phyloP scores from a whole-genome alignment of 176 grass and related monocot genomes.

The Oryza meyeriana region DNA sequence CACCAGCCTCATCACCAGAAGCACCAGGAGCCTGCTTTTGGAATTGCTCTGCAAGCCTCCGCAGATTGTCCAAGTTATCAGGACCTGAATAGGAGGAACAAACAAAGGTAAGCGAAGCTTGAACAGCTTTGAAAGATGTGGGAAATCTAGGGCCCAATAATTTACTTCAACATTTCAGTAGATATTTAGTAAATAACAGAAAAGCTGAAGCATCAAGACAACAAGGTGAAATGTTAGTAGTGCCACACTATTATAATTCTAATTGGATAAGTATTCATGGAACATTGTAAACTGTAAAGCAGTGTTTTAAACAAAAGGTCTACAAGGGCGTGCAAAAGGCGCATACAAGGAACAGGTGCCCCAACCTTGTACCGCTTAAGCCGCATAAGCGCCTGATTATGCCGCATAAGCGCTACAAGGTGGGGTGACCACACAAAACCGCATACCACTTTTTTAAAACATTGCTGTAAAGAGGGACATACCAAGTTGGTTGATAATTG shows the following conservation, averaged over 20 bases:
- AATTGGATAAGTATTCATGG: neutral
- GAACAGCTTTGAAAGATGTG: neutral
- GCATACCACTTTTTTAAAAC: too few relatives aligned
- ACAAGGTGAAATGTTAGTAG: neutral
- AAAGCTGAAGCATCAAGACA: neutral
- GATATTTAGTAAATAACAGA: neutral
- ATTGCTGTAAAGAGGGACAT: slow-evolving; percentile 29
- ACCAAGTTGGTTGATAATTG: slow-evolving; percentile 99
- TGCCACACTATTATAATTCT: neutral
- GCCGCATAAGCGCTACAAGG: too few relatives aligned
- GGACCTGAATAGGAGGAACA: slow-evolving; percentile 53
- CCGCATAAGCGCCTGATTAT: too few relatives aligned
- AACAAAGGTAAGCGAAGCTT: neutral
- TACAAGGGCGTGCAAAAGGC: too few relatives aligned
- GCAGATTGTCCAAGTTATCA: slow-evolving; percentile 92
- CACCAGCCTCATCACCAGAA: slow-evolving; percentile 43
- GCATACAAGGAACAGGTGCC: too few relatives aligned
- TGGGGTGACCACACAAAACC: too few relatives aligned
- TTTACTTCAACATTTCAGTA: slow-evolving; percentile 1
- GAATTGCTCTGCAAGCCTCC: slow-evolving; percentile 88
- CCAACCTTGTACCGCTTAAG: too few relatives aligned
- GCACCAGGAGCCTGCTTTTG: slow-evolving; percentile 75
- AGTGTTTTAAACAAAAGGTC: too few relatives aligned
- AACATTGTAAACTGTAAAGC: neutral
- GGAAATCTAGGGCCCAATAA: neutral